Evolutionary conservation across 1,139 yeast genomes (phyloP).

Genomic region (Geotrichum carabidarum): DNA sequence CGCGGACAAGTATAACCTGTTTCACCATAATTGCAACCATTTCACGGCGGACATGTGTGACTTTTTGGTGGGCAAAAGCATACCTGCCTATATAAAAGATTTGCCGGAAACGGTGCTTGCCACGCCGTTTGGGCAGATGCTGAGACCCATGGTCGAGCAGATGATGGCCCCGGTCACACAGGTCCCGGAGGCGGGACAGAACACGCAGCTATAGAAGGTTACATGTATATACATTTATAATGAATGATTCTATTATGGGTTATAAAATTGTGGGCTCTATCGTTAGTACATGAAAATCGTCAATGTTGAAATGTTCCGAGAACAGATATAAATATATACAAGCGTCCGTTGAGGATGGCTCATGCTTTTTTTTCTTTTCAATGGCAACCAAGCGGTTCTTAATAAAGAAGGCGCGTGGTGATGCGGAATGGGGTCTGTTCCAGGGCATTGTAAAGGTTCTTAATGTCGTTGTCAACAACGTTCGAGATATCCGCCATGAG

Average conservation of each 20-base stretch:
- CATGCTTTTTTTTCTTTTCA: too few relatives aligned
- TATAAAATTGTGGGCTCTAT: not conserved
- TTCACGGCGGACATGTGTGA: slow-evolving; percentile 56
- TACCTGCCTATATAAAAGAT: slow-evolving; percentile 45
- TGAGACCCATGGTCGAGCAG: slow-evolving; percentile 31
- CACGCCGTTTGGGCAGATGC: slow-evolving; percentile 57
- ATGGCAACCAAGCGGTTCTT: slow-evolving; percentile 23
- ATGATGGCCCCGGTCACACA: slow-evolving; percentile 8
- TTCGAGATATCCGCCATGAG: slow-evolving; percentile 96
- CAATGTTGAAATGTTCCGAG: slow-evolving; percentile 4
- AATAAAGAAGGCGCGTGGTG: slow-evolving; percentile 85
- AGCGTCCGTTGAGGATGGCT: slow-evolving; percentile 6
- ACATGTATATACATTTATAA: not conserved
- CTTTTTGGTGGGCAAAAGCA: slow-evolving; percentile 54
- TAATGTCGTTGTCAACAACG: slow-evolving; percentile 77
- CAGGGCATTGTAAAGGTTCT: slow-evolving; percentile 75
- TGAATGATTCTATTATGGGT: not conserved
- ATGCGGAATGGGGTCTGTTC: slow-evolving; percentile 89
- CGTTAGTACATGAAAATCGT: slow-evolving; percentile 1
- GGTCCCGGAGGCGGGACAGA: not conserved
- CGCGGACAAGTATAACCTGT: slow-evolving; percentile 51
- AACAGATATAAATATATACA: not conserved
- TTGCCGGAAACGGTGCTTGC: slow-evolving; percentile 55
- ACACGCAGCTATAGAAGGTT: slow-evolving; percentile 1
- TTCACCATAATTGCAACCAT: slow-evolving; percentile 66